These are phyloP conservation scores for Tetrahymena borealis DNA, from an alignment of 73 alveolate genomes.

Conservation along the genomic window DNA sequence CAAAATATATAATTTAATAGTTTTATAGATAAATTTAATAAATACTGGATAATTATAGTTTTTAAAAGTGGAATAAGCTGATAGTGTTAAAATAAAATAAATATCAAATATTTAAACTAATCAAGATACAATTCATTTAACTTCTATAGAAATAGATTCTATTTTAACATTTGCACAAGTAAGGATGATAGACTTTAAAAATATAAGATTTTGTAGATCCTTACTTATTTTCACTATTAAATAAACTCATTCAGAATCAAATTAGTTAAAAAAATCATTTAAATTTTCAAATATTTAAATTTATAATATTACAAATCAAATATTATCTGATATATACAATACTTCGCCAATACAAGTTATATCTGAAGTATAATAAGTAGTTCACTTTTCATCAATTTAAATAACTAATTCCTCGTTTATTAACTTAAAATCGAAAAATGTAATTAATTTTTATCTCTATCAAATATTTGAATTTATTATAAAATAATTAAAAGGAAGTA, in stretches of 20 bases:
- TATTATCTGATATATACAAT: too few species aligned
- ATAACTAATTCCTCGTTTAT: too few species aligned
- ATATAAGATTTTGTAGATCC: too few species aligned
- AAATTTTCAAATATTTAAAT: too few species aligned
- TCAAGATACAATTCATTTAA: neutral
- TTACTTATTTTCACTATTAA: too few species aligned
- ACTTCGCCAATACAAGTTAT: too few species aligned
- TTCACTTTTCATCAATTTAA: too few species aligned
- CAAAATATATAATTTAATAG: neutral
- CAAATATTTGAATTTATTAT: neutral
- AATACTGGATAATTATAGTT: neutral
- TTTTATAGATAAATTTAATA: neutral
- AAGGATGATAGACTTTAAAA: neutral
- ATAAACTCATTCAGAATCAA: too few species aligned
- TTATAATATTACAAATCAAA: too few species aligned
- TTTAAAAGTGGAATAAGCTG: neutral
- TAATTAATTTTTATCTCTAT: neutral
- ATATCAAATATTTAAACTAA: neutral
- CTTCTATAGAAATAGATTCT: neutral
- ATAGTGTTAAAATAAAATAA: neutral
- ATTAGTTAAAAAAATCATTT: too few species aligned
- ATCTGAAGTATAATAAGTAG: too few species aligned
- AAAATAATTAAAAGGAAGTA: neutral
- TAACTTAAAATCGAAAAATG: too few species aligned
- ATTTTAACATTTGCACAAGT: neutral